Percentiles rank a stretch among this genome's conserved stretches.
Conservation (phyloP, 2,329 filamentous ascomycete genomes). For the Colletotrichum sp. region DNA sequence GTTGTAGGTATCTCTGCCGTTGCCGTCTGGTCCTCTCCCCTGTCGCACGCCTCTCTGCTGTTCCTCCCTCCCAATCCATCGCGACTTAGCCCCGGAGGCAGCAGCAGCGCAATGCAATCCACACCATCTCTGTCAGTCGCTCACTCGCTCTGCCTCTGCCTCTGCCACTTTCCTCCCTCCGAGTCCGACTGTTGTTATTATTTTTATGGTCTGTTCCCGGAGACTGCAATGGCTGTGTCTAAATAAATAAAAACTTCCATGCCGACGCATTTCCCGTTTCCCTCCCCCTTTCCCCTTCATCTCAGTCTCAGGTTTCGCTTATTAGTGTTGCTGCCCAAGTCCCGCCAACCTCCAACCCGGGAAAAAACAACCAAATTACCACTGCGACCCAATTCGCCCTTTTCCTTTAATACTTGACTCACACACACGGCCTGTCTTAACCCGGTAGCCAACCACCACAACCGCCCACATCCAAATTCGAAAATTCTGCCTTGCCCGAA, state of each 20-base stretch:
- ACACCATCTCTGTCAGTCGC: conserved; percentile 9
- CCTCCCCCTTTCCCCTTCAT: conserved; percentile 1
- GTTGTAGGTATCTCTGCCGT: conserved; percentile 10
- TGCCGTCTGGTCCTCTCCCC: not conserved
- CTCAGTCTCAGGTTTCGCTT: not conserved
- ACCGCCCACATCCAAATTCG: conserved; percentile 12
- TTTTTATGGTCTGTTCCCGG: not conserved
- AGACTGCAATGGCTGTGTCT: conserved; percentile 15
- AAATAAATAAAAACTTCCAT: conserved; percentile 17
- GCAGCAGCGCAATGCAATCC: conserved; percentile 16
- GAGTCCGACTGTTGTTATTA: not conserved
- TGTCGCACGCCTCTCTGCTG: not conserved
- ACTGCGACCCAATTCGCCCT: conserved; percentile 14
- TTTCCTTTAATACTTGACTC: conserved; percentile 22
- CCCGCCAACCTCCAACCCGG: not conserved
- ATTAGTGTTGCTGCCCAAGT: conserved; percentile 1
- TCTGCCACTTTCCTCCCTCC: not conserved
- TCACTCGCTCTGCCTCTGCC: not conserved
- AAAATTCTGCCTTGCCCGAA: not conserved
- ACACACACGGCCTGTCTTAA: conserved; percentile 17
- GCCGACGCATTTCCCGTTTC: conserved; percentile 2
- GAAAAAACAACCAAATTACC: conserved; percentile 7
- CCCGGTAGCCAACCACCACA: conserved; percentile 9
- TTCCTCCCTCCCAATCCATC: conserved; percentile 13
- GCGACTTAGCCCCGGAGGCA: conserved; percentile 15